Evolutionary conservation across 108 stramenopile genomes (phyloP), one percentile per base, ranked within the genome.

Genomic region (Cyclotella sp.): DNA sequence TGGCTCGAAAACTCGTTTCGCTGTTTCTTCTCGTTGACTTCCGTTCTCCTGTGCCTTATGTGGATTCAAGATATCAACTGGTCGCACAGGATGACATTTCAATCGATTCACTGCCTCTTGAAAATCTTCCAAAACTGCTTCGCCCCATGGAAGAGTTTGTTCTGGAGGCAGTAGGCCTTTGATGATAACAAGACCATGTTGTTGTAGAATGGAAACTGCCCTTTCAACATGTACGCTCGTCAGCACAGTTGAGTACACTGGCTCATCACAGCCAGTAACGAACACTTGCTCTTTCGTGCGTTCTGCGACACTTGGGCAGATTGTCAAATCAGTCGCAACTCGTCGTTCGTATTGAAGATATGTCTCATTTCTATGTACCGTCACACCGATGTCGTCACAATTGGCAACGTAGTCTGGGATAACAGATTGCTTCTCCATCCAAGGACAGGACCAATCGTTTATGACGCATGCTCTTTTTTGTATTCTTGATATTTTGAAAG

Each of bases 31-130:
- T 42, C 0, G 45, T 65, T 39, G 43, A 39, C 7, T 34, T 8
- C 16, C 47, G 22, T 49, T 29, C 18, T 19, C 67, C 39, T 59
- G 24, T 19, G 77, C 83, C 7, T 47, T 51, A 10, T 78, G 73
- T 18, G 91, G 91, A 76, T 92, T 75, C 57, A 84, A 78, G 10
- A 95, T 58, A 70, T 95, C 85, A 9, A 95, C 89, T 40, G 80
- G 80, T 40, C 80, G 68, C 1, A 51, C 16, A 24, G 84, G 82
- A 45, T 79, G 75, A 18, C 81, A 41, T 26, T 75, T 63, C 19
- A 95, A 68, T 26, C 85, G 67, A 15, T 82, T 64, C 9, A 89
- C 73, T 12, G 90, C 94, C 8, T 51, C 28, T 54, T 88, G 73
- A 27, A 95, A 85, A 58, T 89, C 91, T 40, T 75, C 54, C 15